Percentiles rank a stretch among this genome's conserved stretches.
These are phyloP conservation scores for Papiliotrema nemorosa DNA, from an alignment of 1,284 basidiomycete species.

Conservation along the genomic window DNA sequence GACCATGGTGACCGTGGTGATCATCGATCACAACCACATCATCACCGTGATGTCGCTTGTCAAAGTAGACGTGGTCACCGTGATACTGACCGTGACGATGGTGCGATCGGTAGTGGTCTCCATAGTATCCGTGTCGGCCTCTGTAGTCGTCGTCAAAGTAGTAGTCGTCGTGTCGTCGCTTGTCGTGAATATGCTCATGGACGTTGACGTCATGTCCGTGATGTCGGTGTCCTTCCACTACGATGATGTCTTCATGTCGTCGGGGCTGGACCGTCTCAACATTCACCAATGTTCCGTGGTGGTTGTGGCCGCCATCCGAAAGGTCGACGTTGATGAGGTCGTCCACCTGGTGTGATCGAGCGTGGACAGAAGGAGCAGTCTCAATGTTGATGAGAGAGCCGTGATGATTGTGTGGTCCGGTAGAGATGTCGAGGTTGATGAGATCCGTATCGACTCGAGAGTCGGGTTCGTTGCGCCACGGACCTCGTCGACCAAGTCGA, in stretches of 20 bases:
- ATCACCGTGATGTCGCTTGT: background rate
- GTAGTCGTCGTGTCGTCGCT: conserved; percentile 3
- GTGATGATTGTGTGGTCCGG: conserved; percentile 5
- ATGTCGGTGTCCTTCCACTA: background rate
- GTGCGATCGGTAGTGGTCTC: background rate
- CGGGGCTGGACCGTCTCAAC: background rate
- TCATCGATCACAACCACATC: conserved; percentile 1
- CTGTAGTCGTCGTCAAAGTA: conserved; percentile 1
- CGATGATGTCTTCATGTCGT: background rate
- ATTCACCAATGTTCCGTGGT: background rate
- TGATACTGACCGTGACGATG: conserved; percentile 6
- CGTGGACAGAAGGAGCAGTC: background rate
- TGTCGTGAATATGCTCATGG: background rate
- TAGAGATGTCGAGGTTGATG: conserved; percentile 13
- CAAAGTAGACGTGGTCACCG: background rate
- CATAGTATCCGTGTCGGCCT: no score
- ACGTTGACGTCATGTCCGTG: background rate
- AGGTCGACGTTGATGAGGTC: background rate
- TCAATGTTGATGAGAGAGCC: conserved; percentile 12
- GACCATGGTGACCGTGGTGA: background rate
- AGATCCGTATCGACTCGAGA: conserved; percentile 1
- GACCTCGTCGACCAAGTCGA: conserved; percentile 14
- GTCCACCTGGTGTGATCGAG: background rate
- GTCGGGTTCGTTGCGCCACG: conserved; percentile 7
- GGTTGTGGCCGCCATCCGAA: background rate